Evolutionary conservation across 1,139 yeast genomes (phyloP).

Genomic region (Kurtzmaniella quercitrusa): DNA sequence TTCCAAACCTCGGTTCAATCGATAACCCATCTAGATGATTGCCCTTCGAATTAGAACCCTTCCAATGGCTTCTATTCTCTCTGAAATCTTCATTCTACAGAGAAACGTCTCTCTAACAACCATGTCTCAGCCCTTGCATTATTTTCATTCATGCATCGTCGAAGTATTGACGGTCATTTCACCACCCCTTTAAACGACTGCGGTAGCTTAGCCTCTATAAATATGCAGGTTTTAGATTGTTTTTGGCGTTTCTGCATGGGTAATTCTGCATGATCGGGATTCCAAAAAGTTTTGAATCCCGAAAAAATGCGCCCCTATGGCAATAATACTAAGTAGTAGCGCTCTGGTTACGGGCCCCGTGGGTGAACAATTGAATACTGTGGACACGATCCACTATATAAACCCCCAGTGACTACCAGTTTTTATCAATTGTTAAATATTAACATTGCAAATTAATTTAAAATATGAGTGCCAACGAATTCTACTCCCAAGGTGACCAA

Average conservation of each 20-base stretch:
- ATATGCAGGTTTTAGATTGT: neutral
- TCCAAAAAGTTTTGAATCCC: neutral
- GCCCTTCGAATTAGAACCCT: neutral
- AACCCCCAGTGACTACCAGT: neutral
- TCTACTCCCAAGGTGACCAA: constrained; percentile 47
- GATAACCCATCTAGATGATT: no score
- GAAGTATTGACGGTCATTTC: neutral
- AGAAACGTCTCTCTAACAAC: no score
- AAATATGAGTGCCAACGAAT: constrained; percentile 45
- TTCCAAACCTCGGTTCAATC: no score
- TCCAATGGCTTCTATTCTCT: no score
- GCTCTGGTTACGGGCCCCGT: neutral
- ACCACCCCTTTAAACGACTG: neutral
- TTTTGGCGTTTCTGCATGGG: neutral
- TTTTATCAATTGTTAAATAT: neutral
- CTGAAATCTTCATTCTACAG: no score
- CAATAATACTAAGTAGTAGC: neutral
- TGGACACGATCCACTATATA: neutral
- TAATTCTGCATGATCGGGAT: neutral
- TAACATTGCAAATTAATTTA: neutral
- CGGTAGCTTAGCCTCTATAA: neutral
- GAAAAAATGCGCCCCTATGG: neutral
- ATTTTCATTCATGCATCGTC: neutral
- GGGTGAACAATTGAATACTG: neutral
- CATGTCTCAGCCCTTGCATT: neutral